phyloP scores from a whole-genome alignment of 805 yeast genomes.

The Kodamaea fukazawae region DNA sequence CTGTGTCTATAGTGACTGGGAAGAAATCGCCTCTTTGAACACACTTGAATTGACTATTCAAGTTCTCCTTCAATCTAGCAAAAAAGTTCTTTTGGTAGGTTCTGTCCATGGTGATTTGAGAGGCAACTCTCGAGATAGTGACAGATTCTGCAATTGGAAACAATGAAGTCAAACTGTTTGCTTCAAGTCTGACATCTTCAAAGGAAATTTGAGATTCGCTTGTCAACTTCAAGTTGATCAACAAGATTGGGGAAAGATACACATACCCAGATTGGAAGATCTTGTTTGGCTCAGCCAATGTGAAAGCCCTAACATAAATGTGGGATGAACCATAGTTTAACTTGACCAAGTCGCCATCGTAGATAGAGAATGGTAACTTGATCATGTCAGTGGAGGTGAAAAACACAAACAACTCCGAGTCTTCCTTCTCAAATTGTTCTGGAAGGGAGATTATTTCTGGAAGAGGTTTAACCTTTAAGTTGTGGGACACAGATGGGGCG shows the following conservation, averaged over 20 bases:
- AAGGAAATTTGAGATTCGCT: slow-evolving; percentile 15
- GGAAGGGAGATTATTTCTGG: slow-evolving; percentile 27
- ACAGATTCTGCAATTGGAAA: slow-evolving; percentile 58
- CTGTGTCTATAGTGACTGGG: slow-evolving; percentile 74
- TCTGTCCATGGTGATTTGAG: slow-evolving; percentile 66
- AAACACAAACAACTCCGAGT: slow-evolving; percentile 36
- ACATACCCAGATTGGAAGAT: slow-evolving; percentile 36
- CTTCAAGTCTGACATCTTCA: slow-evolving; percentile 16
- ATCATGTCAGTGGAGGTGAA: slow-evolving; percentile 51
- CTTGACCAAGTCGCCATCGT: slow-evolving; percentile 65
- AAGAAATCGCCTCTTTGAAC: slow-evolving; percentile 65
- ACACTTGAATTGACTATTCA: slow-evolving; percentile 57
- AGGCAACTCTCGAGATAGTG: slow-evolving; percentile 63
- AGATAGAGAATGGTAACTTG: slow-evolving; percentile 50
- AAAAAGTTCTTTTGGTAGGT: slow-evolving; percentile 60
- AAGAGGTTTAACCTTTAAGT: slow-evolving; percentile 28
- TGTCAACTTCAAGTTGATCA: slow-evolving; percentile 47
- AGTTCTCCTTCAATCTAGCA: slow-evolving; percentile 57
- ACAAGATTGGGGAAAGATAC: slow-evolving; percentile 62
- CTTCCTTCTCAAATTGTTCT: slow-evolving; percentile 28
- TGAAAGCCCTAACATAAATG: slow-evolving; percentile 44
- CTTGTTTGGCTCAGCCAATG: slow-evolving; percentile 63
- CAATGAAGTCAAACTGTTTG: slow-evolving; percentile 23
- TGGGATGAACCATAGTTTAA: slow-evolving; percentile 17
- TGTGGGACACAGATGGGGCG: slow-evolving; percentile 1